Base-by-base conservation (phyloP, 441 rosid species). In the Hypseocharis bilobata region DNA sequence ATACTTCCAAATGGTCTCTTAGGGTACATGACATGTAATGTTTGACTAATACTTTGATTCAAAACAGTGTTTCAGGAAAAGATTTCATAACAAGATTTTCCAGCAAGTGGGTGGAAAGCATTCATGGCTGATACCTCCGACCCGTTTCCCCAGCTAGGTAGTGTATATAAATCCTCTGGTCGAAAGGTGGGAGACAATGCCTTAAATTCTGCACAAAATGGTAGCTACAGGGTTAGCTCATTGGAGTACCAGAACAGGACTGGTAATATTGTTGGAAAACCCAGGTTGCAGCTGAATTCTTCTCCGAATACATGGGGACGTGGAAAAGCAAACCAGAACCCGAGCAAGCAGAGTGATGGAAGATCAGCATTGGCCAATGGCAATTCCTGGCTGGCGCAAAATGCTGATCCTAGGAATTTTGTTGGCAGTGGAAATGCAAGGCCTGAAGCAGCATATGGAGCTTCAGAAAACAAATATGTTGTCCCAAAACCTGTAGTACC, bases 141-240 rank as follows among this genome's bases (percentile, higher is more conserved):
- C 10, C 62, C 66, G 13, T 77, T 77, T 68, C 81, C 81, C 4
- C 30, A 52, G 26, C 62, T 77, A 63, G 70, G 64, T 11, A 74
- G 64, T 49, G 81, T 59, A 22, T 77, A 74, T 16, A 42, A 62
- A 66, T 62, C 32, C 28, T 54, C 76, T 51, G 17, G 66, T 23
- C 16, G 44, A 30, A 14, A 42, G 67, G 67, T n/a, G 61, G 72
- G 26, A 17, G 3, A 3, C 25, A 57, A 57, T 32, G 51, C 19
- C 16, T 25, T 58, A 6, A 63, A 70, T 5, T 59, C 58, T 32
- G 49, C 60, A 58, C 38, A 40, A 32, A 34, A 26, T 58, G 16
- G 11, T 4, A 26, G 3, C 5, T 42, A 4, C 17, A 25, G 20
- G 27, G 28, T 51, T 19, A 60, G 22, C 17, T 3, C 45, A 27